phyloP scores from a whole-genome alignment of 1,284 basidiomycete species.

The Microbotryomycetes sp. region DNA sequence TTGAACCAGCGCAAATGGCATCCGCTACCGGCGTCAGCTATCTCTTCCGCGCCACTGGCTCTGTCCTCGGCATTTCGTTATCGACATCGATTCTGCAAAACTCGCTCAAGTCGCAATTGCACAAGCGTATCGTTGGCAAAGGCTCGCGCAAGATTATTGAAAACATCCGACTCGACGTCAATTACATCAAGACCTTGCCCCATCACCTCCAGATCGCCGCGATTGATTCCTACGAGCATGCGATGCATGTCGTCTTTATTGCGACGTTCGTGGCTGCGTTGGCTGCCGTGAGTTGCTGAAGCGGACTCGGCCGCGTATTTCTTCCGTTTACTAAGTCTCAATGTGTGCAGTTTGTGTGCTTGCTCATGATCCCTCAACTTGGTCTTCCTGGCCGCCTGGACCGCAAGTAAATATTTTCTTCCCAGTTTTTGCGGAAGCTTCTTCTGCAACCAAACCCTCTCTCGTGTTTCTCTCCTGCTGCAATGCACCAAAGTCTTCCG shows the following conservation, averaged over 20 bases:
- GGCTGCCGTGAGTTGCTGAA: conserved; percentile 24
- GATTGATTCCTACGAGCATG: conserved; percentile 39
- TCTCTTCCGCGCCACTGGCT: conserved; percentile 43
- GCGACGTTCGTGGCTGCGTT: conserved; percentile 37
- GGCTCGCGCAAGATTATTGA: conserved; percentile 33
- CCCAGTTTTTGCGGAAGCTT: too few relatives aligned
- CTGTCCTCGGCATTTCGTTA: conserved; percentile 42
- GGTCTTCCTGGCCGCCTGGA: conserved; percentile 35
- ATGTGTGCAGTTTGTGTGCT: conserved; percentile 31
- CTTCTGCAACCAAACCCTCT: too few relatives aligned
- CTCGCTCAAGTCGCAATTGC: conserved; percentile 37
- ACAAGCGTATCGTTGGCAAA: conserved; percentile 30
- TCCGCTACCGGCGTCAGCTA: conserved; percentile 40
- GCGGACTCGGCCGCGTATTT: not conserved
- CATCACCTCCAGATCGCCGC: conserved; percentile 32
- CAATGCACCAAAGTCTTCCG: too few relatives aligned
- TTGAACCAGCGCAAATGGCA: conserved; percentile 40
- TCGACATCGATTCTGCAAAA: conserved; percentile 42
- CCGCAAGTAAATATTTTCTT: conserved; percentile 27
- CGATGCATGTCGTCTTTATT: conserved; percentile 42
- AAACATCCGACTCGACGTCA: conserved; percentile 39
- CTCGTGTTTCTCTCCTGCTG: too few relatives aligned
- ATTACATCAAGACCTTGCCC: conserved; percentile 33
- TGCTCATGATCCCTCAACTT: conserved; percentile 40
- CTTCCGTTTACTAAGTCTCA: not conserved